Evolutionary conservation across 306 rosid genomes (phyloP).

Genomic region (Purshia tridentata): DNA sequence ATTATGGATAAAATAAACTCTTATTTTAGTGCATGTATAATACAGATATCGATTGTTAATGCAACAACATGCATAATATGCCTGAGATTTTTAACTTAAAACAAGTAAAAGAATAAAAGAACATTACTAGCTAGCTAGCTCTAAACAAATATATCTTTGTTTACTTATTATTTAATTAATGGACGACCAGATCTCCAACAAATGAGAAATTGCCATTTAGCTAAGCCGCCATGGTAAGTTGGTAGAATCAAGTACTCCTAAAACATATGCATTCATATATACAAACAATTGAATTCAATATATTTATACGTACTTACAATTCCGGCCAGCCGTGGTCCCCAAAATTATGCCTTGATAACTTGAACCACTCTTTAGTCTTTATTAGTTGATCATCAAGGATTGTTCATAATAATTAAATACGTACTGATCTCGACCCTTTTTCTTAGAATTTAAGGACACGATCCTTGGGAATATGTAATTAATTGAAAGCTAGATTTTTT

Average conservation of each 20-base stretch:
- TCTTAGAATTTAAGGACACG: neutral
- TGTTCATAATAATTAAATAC: constrained; percentile 28
- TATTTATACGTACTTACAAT: constrained; percentile 7
- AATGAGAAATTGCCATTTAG: constrained; percentile 8
- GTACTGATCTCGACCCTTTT: neutral
- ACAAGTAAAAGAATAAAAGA: too few species aligned
- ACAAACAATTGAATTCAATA: too few species aligned
- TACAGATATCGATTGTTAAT: too few species aligned
- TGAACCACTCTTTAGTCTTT: constrained; percentile 41
- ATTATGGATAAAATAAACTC: too few species aligned
- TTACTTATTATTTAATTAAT: too few species aligned
- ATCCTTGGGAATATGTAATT: neutral
- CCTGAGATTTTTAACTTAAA: too few species aligned
- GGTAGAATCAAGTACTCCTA: neutral
- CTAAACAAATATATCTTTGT: too few species aligned
- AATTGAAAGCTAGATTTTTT: neutral
- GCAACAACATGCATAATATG: too few species aligned
- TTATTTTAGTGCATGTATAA: too few species aligned
- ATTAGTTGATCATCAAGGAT: constrained; percentile 8
- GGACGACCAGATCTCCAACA: too few species aligned
- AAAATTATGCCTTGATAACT: constrained; percentile 41
- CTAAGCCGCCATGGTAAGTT: neutral
- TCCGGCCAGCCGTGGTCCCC: constrained; percentile 37
- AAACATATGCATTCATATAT: neutral
- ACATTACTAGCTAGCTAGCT: too few species aligned